phyloP scores from a whole-genome alignment of 2,329 filamentous ascomycete genomes.

The Cadophora sp. region DNA sequence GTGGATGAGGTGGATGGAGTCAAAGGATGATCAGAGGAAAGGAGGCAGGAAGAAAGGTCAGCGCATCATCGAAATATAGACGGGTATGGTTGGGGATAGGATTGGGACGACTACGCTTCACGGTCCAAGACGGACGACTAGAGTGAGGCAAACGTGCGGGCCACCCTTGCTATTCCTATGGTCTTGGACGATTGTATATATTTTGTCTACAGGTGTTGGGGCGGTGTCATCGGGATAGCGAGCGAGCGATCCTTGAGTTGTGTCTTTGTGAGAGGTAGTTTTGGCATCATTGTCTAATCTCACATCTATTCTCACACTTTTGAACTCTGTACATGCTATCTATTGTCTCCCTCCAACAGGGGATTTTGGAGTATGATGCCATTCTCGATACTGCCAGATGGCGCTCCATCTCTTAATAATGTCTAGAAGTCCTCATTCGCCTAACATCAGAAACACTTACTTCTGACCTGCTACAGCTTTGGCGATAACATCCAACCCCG shows the following conservation, averaged over 20 bases:
- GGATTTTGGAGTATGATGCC: background rate
- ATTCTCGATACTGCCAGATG: too few relatives aligned
- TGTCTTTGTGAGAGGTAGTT: constrained; percentile 5
- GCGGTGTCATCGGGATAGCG: constrained; percentile 10
- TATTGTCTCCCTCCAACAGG: background rate
- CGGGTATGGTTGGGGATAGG: background rate
- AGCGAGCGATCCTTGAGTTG: constrained; percentile 9
- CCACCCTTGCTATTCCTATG: constrained; percentile 18
- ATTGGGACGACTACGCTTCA: constrained; percentile 15
- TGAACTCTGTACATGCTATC: background rate
- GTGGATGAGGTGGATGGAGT: background rate
- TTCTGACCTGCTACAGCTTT: background rate
- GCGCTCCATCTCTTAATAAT: background rate
- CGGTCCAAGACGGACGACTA: constrained; percentile 19
- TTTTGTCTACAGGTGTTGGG: background rate
- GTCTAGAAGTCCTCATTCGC: background rate
- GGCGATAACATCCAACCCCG: constrained; percentile 23
- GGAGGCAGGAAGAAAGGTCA: background rate
- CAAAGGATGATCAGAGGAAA: background rate
- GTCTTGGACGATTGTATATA: constrained; percentile 17
- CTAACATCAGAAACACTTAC: background rate
- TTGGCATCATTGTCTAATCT: constrained; percentile 9
- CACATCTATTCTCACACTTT: background rate
- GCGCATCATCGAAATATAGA: constrained; percentile 2
- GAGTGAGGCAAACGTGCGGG: constrained; percentile 21